Evolutionary conservation across 768 basidiomycete genomes (phyloP), one percentile per base, ranked within the genome.

Genomic region (Collybia sp.): DNA sequence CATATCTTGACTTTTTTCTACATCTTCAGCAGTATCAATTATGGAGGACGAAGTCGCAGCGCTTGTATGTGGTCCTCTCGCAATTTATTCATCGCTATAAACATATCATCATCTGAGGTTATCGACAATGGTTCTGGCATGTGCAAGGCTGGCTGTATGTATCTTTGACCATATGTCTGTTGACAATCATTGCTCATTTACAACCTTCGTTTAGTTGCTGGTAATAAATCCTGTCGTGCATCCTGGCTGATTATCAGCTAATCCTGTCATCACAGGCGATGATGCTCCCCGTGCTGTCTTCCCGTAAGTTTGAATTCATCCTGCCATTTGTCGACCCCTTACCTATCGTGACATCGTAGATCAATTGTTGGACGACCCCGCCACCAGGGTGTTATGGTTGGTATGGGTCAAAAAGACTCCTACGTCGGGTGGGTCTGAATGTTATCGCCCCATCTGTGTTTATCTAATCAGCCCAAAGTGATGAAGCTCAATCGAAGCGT

Each of bases 71-170:
- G 15, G 73, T 58, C 68, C 76, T 61, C 72, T 75, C 57, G 51
- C 70, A 63, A 19, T 12, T 42, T 17, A 4, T 32, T 5, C 43
- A 13, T 3, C 32, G 35, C 25, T 19, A 33, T 38, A 51, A 32
- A n/a, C n/a, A 30, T n/a, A 37, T 10, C 13, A 18, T 37, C 35
- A 4, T 37, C n/a, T 10, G 6, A 88, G 87, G 88, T 90, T 69
- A 86, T 89, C 65, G 87, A 92, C 70, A 90, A 90, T 68, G 92
- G 91, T 63, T 97, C 94, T 63, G 95, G 94, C 72, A 98, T 97
- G 94, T 97, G 94, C 87, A 98, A 98, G 77, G 95, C 95, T 82
- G 95, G 96, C 72, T 93, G 89, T 91, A 67, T 59, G 87, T 85
- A 33, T 53, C 55, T 57, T 46, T 46, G 19, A 30, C 42, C 47